A percentile compares a stretch with the other conserved stretches of the same genome.
Conservation (phyloP, 139 green algal genomes). For the Dunaliella sp. region DNA sequence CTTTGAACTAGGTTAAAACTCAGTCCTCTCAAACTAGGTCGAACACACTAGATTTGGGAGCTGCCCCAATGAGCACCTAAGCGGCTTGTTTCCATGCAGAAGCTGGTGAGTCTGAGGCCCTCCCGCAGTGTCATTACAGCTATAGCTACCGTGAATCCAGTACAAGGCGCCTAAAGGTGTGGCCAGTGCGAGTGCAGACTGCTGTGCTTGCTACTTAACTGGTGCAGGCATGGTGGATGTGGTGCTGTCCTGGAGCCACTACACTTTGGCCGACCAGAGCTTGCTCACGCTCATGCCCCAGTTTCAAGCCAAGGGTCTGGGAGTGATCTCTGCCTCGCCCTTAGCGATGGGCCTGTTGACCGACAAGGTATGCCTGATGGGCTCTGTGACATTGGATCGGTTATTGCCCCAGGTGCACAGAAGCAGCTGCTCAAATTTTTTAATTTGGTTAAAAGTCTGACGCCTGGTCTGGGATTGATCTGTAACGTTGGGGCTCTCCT, state of each 20-base stretch:
- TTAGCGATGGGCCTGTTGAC: conserved; percentile 94
- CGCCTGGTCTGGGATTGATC: neutral
- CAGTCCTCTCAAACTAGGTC: no score
- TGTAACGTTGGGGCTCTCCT: neutral
- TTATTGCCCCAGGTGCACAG: neutral
- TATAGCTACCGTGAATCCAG: no score
- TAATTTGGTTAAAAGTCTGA: no score
- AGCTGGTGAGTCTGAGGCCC: no score
- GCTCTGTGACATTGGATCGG: neutral
- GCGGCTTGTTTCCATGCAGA: no score
- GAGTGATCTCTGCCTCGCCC: conserved; percentile 83
- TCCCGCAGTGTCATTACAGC: no score
- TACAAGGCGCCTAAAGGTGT: no score
- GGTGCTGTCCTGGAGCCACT: conserved; percentile 93
- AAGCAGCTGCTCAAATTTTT: no score
- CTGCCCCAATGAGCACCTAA: no score
- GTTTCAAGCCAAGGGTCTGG: conserved; percentile 65
- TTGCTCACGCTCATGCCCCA: conserved; percentile 64
- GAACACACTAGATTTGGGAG: no score
- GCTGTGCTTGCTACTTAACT: neutral
- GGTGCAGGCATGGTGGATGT: conserved; percentile 73
- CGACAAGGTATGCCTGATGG: neutral
- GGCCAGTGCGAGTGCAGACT: no score
- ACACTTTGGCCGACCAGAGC: conserved; percentile 76
- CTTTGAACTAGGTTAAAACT: no score